Evolutionary conservation across 139 green algal genomes (phyloP).

Genomic region (Gonium pectorale): DNA sequence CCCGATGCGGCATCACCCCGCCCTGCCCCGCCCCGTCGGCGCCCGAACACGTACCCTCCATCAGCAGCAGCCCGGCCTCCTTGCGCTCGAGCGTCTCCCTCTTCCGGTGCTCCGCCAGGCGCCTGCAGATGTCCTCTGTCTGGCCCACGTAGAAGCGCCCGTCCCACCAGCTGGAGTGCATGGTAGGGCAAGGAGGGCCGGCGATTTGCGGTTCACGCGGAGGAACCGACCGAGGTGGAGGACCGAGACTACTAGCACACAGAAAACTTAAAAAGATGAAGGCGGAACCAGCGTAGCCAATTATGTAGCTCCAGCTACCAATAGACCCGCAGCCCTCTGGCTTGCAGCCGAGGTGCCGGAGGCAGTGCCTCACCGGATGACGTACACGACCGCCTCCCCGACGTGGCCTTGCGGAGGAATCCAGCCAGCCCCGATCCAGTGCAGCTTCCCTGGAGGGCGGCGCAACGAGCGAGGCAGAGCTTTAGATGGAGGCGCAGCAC

Average conservation of each 20-base stretch:
- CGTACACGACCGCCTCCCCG: conserved; percentile 23
- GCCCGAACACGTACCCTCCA: not conserved
- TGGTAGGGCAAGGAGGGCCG: not conserved
- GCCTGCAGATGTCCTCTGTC: conserved; percentile 9
- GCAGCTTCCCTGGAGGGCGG: not conserved
- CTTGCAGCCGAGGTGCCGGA: not conserved
- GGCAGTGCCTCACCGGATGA: not conserved
- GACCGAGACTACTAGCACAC: not conserved
- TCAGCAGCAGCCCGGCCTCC: not conserved
- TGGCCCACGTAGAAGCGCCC: conserved; percentile 27
- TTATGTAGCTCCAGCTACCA: not conserved
- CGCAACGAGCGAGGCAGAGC: no score
- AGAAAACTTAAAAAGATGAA: not conserved
- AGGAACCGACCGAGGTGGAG: no score
- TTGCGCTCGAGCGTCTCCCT: conserved; percentile 19
- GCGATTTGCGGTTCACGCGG: not conserved
- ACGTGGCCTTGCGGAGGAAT: not conserved
- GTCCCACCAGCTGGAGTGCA: conserved; percentile 15
- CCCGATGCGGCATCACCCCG: no score
- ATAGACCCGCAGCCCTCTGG: not conserved
- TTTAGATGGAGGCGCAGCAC: no score
- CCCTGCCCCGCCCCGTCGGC: no score
- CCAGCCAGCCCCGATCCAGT: not conserved
- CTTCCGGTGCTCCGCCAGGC: not conserved
- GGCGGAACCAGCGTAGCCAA: not conserved